A percentile compares a stretch with the other conserved stretches of the same genome.
Conservation (phyloP, 768 basidiomycete genomes). For the Pulveroboletus sp. region DNA sequence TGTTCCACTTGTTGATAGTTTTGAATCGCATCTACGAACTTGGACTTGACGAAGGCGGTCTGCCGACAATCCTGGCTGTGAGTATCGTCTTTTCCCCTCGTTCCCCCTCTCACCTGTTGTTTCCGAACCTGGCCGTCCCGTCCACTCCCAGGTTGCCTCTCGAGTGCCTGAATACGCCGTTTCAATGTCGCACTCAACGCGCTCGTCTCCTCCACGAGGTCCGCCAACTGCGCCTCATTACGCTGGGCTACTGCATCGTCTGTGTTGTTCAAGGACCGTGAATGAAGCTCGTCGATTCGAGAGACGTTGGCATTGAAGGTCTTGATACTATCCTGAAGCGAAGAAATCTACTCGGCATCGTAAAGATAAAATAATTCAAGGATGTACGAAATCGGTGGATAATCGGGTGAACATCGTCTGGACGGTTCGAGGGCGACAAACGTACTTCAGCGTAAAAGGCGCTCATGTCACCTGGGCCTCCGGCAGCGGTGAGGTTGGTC, state of each 20-base stretch:
- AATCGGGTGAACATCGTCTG: no score
- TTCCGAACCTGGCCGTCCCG: conserved; percentile 72
- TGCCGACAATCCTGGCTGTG: conserved; percentile 25
- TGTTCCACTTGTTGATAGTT: conserved; percentile 81
- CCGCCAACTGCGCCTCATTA: conserved; percentile 59
- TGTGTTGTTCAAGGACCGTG: conserved; percentile 69
- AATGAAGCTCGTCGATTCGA: conserved; percentile 69
- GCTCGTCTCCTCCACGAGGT: conserved; percentile 68
- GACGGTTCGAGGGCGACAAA: neutral
- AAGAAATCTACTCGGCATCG: conserved; percentile 55
- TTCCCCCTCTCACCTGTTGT: conserved; percentile 53
- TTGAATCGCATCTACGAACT: conserved; percentile 85
- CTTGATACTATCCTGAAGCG: conserved; percentile 65
- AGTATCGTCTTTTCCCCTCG: conserved; percentile 5
- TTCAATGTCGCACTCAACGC: conserved; percentile 66
- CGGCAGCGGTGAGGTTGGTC: conserved; percentile 41
- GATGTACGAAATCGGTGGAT: no score
- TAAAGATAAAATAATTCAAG: neutral
- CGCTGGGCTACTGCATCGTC: conserved; percentile 64
- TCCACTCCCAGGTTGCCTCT: conserved; percentile 57
- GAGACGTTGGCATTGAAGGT: conserved; percentile 67
- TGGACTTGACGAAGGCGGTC: conserved; percentile 63
- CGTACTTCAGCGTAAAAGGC: conserved; percentile 72
- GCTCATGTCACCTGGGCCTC: conserved; percentile 56
- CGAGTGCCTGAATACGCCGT: conserved; percentile 65